Base-by-base conservation (phyloP, 176 grass and related monocot species). In the Eremochloa ophiuroides region DNA sequence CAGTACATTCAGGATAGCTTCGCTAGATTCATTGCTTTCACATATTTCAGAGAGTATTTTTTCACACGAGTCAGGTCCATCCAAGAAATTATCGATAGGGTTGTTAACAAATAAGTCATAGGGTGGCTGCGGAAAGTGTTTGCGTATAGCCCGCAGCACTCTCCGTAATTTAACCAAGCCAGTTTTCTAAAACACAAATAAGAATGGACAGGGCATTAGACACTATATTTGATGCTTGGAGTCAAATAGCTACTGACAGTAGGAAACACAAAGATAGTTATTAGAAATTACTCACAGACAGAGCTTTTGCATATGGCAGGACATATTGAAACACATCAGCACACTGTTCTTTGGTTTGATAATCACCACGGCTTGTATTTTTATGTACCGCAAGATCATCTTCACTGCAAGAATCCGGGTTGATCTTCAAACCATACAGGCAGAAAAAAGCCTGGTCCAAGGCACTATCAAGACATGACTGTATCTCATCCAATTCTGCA, bases 321-420 rank as follows among this genome's bases (percentile, higher is more conserved):
- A 98, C 81, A 94, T 98, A 98, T 39, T 93, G 95, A 91, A 98
- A 95, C 78, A 98, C 95, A 91, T 98, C 95, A 84, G 92, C 92
- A 77, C 95, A 98, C 84, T 98, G 95, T 84, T 98, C 95, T 82
- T 98, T 98, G 7, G 95, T 98, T 91, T 98, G 92, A 76, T 98
- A 98, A 71, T 98, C 92, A 84, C 95, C 95, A 2, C 90, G 92
- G 58, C 86, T 98, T 83, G 92, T 94, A 75, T 98, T 98, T 87
- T 95, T 94, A 83, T 95, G 95, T 63, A 89, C 82, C 17, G 88
- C 90, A 46, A 91, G 84, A 77, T 98, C 92, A 85, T 95, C 95
- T 90, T 98, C 92, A 86, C 88, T 95, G 86, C 85, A 94, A 78
- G 95, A 95, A 83, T 98, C 95, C 0, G 87, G 95, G 56, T 97